Base-by-base conservation (phyloP, 2,329 filamentous ascomycete species). In the Fusarium kyushuense region DNA sequence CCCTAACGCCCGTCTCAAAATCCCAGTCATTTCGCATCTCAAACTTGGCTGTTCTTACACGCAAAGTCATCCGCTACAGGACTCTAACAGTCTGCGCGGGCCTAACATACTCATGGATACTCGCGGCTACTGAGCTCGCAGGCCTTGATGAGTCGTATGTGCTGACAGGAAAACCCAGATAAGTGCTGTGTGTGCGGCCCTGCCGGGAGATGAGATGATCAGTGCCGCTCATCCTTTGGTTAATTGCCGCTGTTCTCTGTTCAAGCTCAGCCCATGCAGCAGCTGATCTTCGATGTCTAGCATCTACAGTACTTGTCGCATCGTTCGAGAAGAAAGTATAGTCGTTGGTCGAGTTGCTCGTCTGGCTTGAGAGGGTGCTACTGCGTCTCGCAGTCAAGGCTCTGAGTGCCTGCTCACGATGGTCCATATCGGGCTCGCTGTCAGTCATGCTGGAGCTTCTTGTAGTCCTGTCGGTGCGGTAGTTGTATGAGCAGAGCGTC, bases 321-420 rank as follows among this genome's bases (percentile, higher is more conserved):
- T 69, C 59, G 23, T 61, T 65, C 13, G 74, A 48, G 59, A 75
- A 75, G 29, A 65, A 45, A 4, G 63, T 60, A 48, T 74, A 76
- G 59, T 76, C 75, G 14, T 60, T 41, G 25, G 33, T 54, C 36
- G 30, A 56, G 17, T 33, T 61, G 33, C 63, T 63, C 3, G 45
- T 38, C 12, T 53, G 51, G 9, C 67, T 63, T 1, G 45, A 58
- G 4, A 54, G n/a, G 19, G 64, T 40, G 41, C 62, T 56, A 9
- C 63, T 66, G 25, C 54, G 63, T 17, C 25, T 60, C 9, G 61
- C 30, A 23, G 47, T 70, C 17, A 68, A 42, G 5, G 72, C 59
- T n/a, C 46, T 42, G 23, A 73, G 66, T 11, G 72, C 70, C 23
- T 51, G 58, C 17, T 70, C 63, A 14, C 40, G 72, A 29, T 68